A percentile compares a stretch with the other conserved stretches of the same genome.
phyloP scores from a whole-genome alignment of 768 basidiomycete species.

The Agaricus blazei region DNA sequence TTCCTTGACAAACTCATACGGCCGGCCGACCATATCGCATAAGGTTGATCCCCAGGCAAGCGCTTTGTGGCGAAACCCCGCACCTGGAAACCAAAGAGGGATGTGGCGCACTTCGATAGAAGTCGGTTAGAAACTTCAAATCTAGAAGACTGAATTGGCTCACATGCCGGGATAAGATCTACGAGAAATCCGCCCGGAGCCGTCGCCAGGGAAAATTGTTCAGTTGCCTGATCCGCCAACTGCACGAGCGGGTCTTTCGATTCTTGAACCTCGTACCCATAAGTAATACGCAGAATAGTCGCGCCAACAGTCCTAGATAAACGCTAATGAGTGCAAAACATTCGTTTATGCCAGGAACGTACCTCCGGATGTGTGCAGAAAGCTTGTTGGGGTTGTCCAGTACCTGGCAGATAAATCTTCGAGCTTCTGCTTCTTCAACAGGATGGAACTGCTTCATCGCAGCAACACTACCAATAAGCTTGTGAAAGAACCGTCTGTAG shows the following conservation, averaged over 20 bases:
- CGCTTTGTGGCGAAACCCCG: constrained; percentile 50
- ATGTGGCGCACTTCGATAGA: constrained; percentile 44
- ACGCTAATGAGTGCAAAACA: neutral
- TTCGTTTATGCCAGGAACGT: constrained; percentile 15
- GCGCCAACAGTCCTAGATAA: constrained; percentile 43
- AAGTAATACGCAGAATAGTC: constrained; percentile 45
- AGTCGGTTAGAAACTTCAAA: neutral
- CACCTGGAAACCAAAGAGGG: constrained; percentile 63
- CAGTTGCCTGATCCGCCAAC: constrained; percentile 48
- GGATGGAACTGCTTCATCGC: constrained; percentile 38
- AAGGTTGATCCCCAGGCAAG: constrained; percentile 49
- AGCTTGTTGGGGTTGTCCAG: constrained; percentile 44
- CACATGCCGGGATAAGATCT: constrained; percentile 45
- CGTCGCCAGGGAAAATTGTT: constrained; percentile 49
- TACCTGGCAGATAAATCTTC: constrained; percentile 41
- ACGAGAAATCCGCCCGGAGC: constrained; percentile 49
- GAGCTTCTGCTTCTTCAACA: constrained; percentile 41
- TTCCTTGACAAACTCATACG: constrained; percentile 54
- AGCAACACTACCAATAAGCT: constrained; percentile 39
- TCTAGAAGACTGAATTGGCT: constrained; percentile 13
- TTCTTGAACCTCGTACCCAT: constrained; percentile 51
- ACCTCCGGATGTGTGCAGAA: constrained; percentile 43
- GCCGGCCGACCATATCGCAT: constrained; percentile 49
- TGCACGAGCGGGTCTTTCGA: constrained; percentile 45
- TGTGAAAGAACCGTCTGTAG: constrained; percentile 48